These are phyloP conservation scores for Neurospora intermedia DNA, from an alignment of 495 filamentous ascomycete genomes.

Conservation along the genomic window DNA sequence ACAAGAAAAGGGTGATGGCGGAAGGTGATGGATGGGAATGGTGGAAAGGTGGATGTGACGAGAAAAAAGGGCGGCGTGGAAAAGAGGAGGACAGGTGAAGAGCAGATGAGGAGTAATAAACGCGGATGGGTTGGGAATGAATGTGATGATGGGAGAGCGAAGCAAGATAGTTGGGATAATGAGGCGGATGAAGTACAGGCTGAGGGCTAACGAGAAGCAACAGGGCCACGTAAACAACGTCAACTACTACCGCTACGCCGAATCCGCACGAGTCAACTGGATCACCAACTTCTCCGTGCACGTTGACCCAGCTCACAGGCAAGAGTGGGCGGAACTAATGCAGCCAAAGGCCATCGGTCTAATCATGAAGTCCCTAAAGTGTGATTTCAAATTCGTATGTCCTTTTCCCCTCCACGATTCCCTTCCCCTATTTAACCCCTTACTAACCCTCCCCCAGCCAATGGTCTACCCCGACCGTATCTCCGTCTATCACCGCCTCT, in stretches of 20 bases:
- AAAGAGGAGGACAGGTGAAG: no score
- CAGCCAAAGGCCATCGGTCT: conserved; percentile 56
- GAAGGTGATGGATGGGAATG: no score
- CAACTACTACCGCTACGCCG: conserved; percentile 73
- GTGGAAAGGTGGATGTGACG: no score
- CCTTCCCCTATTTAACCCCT: background rate
- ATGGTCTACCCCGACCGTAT: conserved; percentile 82
- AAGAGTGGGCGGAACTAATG: conserved; percentile 62
- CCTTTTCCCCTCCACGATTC: background rate
- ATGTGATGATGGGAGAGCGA: no score
- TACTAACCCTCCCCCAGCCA: conserved; percentile 43
- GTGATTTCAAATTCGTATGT: conserved; percentile 87
- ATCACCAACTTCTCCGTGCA: conserved; percentile 60
- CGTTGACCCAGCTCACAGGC: conserved; percentile 53
- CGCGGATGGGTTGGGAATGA: no score
- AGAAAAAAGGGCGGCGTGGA: no score
- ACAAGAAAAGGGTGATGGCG: no score
- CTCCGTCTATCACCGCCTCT: conserved; percentile 78
- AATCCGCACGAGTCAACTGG: conserved; percentile 78
- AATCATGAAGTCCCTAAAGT: conserved; percentile 70
- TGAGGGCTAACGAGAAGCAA: background rate
- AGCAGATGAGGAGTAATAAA: no score
- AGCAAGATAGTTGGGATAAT: no score
- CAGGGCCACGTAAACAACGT: conserved; percentile 84
- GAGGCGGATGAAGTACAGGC: no score